Conservation (phyloP, 2,329 filamentous ascomycete genomes). For the Trichophyton equinum region DNA sequence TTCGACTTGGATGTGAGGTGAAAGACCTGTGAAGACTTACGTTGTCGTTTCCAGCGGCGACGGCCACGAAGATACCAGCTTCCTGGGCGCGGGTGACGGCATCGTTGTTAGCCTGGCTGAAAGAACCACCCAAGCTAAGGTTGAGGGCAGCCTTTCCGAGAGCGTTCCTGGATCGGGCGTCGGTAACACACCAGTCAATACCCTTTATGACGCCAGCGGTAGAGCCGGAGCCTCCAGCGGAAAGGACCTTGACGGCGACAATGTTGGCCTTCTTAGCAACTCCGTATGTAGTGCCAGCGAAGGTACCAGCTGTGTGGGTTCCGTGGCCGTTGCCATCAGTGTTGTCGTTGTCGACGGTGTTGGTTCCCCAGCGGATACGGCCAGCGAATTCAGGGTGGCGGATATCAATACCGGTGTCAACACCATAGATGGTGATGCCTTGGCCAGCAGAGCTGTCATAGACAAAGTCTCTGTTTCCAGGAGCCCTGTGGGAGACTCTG, state of each 20-base stretch:
- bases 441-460: slow-evolving; percentile 27
- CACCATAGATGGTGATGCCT: slow-evolving; percentile 26
- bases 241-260: slow-evolving; percentile 40
- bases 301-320: slow-evolving; percentile 30
- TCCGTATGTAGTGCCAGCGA: slow-evolving; percentile 25
- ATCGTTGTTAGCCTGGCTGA: slow-evolving; percentile 27
- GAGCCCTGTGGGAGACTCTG: slow-evolving; percentile 21
- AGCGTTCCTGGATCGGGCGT: slow-evolving; percentile 20
- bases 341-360: slow-evolving; percentile 17
- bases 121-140: slow-evolving; percentile 26
- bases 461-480: slow-evolving; percentile 20
- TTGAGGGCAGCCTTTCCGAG: slow-evolving; percentile 25
- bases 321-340: slow-evolving; percentile 25
- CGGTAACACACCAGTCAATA: slow-evolving; percentile 31
- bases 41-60: slow-evolving; percentile 32
- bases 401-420: slow-evolving; percentile 30
- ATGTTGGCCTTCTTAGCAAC: slow-evolving; percentile 28
- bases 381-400: slow-evolving; percentile 26
- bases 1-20: no score
- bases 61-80: slow-evolving; percentile 30
- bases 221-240: slow-evolving; percentile 34
- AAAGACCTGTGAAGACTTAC: slow-evolving; percentile 9
- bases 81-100: slow-evolving; percentile 27
- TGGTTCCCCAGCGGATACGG: slow-evolving; percentile 26
- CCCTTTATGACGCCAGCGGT: slow-evolving; percentile 38